Evolutionary conservation across 2,329 filamentous ascomycete species (phyloP), one percentile per base, ranked within the genome.

Genomic region (Hypoxylon sp.): DNA sequence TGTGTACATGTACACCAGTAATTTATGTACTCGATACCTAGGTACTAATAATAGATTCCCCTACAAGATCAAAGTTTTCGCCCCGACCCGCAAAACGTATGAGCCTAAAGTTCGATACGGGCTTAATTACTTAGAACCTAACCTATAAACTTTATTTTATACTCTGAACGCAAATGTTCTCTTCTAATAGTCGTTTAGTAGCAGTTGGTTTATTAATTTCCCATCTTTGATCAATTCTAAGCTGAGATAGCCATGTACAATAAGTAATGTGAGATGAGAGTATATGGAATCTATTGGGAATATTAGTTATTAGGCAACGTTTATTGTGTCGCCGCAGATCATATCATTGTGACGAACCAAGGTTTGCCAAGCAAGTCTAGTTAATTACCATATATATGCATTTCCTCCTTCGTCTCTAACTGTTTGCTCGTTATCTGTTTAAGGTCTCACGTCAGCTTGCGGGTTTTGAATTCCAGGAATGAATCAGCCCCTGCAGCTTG

Each of bases 41-140:
- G 34, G 48, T 68, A 21, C 65, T 68, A 68, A 65, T 49, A 65
- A 68, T 68, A 68, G 65, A 62, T 60, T 43, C 4, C 11, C 30
- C 11, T 43, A 21, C 11, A 25, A 36, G 32, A 59, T 41, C 30
- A 67, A 48, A 60, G 36, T 65, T 70, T 53, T 59, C 61, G 67
- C 52, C 14, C 58, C 67, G 64, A 21, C 30, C 64, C 64, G 64
- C 57, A 60, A 65, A 32, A 56, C 17, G 13, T 32, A 23, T 23
- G 25, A 57, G 21, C 13, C 38, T 2, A 34, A 36, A 56, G 32
- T 53, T 38, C 50, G 36, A 48, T 63, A 46, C 52, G 57, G 43
- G 28, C 28, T 48, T 48, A 17, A 43, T 19, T n/a, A 17, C 43
- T 13, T n/a, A n/a, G 43, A 58, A 58, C 41, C 53, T 17, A 41